phyloP scores from a whole-genome alignment of 1,284 basidiomycete species.

The Grifola frondosa region DNA sequence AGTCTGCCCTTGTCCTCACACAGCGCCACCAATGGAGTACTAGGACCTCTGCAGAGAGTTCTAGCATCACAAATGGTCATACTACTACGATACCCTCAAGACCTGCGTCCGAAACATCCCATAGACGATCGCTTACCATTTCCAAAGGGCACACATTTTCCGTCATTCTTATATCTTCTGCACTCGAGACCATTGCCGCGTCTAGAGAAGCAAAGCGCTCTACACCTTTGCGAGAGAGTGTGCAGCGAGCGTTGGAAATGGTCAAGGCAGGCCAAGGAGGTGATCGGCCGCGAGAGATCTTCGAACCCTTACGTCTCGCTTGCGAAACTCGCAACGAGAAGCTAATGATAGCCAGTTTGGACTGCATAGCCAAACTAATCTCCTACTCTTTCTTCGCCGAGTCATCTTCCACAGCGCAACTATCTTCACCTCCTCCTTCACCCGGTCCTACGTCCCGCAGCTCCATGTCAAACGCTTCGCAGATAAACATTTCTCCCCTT shows the following conservation, averaged over 20 bases:
- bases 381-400: conserved; percentile 94
- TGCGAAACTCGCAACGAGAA: conserved; percentile 93
- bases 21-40: conserved; percentile 15
- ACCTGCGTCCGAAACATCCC: conserved; percentile 28
- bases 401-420: conserved; percentile 39
- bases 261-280: conserved; percentile 71
- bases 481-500: conserved; percentile 52
- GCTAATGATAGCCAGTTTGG: conserved; percentile 91
- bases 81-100: conserved; percentile 17
- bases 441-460: conserved; percentile 50
- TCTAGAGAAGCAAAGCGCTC: conserved; percentile 91
- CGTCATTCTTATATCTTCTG: conserved; percentile 79
- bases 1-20: conserved; percentile 18
- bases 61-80: conserved; percentile 22
- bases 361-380: conserved; percentile 94
- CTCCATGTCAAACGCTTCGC: conserved; percentile 46
- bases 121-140: conserved; percentile 67
- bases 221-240: conserved; percentile 76
- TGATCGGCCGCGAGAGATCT: conserved; percentile 80
- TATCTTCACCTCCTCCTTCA: conserved; percentile 70
- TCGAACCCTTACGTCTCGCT: conserved; percentile 89
- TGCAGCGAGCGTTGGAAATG: conserved; percentile 81
- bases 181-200: conserved; percentile 83
- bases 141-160: conserved; percentile 73
- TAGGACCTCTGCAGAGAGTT: conserved; percentile 13